Conservation (phyloP, 148 eudicot genomes). For the Fagopyrum homotropicum region DNA sequence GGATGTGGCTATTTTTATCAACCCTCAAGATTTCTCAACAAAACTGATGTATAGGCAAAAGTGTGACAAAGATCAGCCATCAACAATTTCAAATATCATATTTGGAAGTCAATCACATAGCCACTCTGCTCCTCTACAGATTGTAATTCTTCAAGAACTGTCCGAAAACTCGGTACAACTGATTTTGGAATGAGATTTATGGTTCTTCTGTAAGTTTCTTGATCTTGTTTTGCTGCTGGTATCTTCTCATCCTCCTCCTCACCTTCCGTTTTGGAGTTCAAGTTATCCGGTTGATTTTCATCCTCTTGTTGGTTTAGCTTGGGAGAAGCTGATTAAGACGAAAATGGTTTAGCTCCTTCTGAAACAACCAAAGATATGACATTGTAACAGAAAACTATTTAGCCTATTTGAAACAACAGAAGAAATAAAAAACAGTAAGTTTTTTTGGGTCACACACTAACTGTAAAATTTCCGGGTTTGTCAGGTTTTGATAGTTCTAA, state of each 20-base stretch:
- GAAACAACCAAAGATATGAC: background rate
- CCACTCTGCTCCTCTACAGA: slow-evolving; percentile 36
- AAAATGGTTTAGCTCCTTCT: background rate
- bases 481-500: background rate
- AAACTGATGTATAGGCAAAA: background rate
- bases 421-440: background rate
- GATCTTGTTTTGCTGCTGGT: background rate
- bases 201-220: background rate
- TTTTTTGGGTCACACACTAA: background rate
- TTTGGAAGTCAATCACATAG: slow-evolving; percentile 37
- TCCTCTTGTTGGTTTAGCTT: background rate
- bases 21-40: background rate
- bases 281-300: background rate
- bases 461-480: background rate
- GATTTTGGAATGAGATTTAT: slow-evolving; percentile 9
- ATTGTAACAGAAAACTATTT: background rate
- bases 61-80: background rate
- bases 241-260: background rate
- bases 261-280: background rate
- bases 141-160: slow-evolving; percentile 23
- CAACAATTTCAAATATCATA: slow-evolving; percentile 13
- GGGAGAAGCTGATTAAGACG: slow-evolving; percentile 14
- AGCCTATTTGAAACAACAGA: background rate
- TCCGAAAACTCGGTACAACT: background rate
- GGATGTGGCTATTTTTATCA: background rate